These are phyloP conservation scores for Crucihimalaya himalaica DNA, from an alignment of 345 rosid genomes.

Conservation along the genomic window DNA sequence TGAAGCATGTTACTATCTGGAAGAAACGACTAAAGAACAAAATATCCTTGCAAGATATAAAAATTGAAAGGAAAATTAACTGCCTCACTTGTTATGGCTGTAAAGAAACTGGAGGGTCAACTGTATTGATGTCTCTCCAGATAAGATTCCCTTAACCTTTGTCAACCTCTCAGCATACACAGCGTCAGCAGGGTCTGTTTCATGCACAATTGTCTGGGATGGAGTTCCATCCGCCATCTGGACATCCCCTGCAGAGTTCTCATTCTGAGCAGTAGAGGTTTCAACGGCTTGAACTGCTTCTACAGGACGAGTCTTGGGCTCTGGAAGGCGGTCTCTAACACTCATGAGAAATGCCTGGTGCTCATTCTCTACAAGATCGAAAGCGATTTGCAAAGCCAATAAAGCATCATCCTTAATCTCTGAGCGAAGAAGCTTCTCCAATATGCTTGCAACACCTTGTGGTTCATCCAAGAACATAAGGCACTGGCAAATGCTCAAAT, in stretches of 20 bases:
- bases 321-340: constrained; percentile 77
- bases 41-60: neutral
- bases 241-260: constrained; percentile 66
- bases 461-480: constrained; percentile 97
- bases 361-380: constrained; percentile 97
- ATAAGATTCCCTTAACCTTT: constrained; percentile 83
- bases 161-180: constrained; percentile 76
- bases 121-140: constrained; percentile 93
- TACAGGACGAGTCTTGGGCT: constrained; percentile 57
- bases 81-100: constrained; percentile 83
- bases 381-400: constrained; percentile 88
- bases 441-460: constrained; percentile 71
- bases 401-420: constrained; percentile 83
- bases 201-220: constrained; percentile 45
- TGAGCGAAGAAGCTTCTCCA: constrained; percentile 93
- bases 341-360: constrained; percentile 94
- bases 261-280: constrained; percentile 55
- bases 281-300: constrained; percentile 57
- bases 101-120: constrained; percentile 89
- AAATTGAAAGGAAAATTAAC: constrained; percentile 1
- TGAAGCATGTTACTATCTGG: constrained; percentile 15
- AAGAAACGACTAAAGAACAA: neutral
- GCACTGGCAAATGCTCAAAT: constrained; percentile 92
- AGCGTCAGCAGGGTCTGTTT: constrained; percentile 62
- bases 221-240: constrained; percentile 77